These are phyloP conservation scores for Pythium inflatum DNA, from an alignment of 352 stramenopile species.

Conservation along the genomic window DNA sequence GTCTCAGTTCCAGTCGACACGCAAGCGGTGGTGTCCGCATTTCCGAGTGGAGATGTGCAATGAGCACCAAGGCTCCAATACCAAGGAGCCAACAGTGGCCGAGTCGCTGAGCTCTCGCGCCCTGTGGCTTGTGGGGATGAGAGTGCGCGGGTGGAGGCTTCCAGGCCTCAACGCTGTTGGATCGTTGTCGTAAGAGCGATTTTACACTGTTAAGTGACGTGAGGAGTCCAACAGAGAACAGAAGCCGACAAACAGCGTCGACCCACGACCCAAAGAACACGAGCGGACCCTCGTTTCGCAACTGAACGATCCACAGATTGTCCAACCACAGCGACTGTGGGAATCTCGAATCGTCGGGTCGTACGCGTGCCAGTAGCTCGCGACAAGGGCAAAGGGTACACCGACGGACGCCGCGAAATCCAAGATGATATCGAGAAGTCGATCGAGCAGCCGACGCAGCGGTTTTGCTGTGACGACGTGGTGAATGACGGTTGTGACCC, in stretches of 20 bases:
- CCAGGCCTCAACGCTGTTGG: too few species aligned
- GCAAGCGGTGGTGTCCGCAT: slow-evolving; percentile 4
- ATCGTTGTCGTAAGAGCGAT: background rate
- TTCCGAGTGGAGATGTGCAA: slow-evolving; percentile 30
- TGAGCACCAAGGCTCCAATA: slow-evolving; percentile 28
- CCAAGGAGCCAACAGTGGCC: background rate
- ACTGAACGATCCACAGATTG: background rate
- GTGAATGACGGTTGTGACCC: slow-evolving; percentile 31
- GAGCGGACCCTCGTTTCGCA: background rate
- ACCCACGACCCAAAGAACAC: background rate
- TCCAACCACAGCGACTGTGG: background rate
- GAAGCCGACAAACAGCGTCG: background rate
- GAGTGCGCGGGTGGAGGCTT: too few species aligned
- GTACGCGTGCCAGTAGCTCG: background rate
- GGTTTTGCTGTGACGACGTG: too few species aligned
- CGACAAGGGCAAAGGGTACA: background rate
- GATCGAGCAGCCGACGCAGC: too few species aligned
- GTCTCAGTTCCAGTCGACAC: slow-evolving; percentile 30
- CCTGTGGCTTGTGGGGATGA: too few species aligned
- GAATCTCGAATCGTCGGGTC: background rate
- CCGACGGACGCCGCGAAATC: background rate
- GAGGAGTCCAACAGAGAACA: background rate
- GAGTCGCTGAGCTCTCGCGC: too few species aligned
- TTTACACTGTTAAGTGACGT: background rate
- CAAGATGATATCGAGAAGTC: background rate